Percentiles rank a stretch among this genome's conserved stretches.
These are phyloP conservation scores for Dactylellina leptospora DNA, from an alignment of 2,329 filamentous ascomycete genomes.

Conservation along the genomic window DNA sequence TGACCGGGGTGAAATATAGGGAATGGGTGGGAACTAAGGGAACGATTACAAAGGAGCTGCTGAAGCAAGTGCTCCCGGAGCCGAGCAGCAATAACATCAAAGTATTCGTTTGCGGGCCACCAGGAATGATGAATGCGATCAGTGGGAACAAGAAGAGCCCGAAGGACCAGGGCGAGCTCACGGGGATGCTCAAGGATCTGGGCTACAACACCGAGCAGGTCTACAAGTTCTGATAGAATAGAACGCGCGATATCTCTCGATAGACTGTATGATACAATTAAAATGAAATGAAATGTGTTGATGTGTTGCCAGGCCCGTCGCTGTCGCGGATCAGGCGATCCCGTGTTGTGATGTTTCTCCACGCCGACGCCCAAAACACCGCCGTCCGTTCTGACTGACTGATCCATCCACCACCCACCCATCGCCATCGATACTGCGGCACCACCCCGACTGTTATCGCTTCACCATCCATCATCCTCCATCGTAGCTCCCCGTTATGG, in stretches of 20 bases:
- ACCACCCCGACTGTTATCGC: neutral
- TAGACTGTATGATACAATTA: too few species aligned
- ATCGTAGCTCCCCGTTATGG: neutral
- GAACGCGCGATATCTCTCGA: neutral
- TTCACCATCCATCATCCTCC: neutral
- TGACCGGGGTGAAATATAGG: constrained; percentile 18
- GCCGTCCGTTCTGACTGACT: neutral
- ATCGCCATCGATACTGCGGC: neutral
- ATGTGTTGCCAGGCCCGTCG: constrained; percentile 41
- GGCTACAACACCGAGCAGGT: constrained; percentile 67
- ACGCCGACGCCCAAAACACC: too few species aligned
- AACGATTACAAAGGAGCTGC: constrained; percentile 84
- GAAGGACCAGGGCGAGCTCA: constrained; percentile 91
- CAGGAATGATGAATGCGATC: constrained; percentile 72
- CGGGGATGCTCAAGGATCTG: constrained; percentile 81
- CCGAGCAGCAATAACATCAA: constrained; percentile 93
- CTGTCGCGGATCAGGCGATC: constrained; percentile 37
- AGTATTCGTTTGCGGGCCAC: constrained; percentile 80
- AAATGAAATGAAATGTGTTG: constrained; percentile 15
- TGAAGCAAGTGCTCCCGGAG: constrained; percentile 94
- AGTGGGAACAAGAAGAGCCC: constrained; percentile 89
- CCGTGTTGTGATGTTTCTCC: neutral
- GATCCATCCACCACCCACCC: neutral
- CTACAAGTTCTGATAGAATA: constrained; percentile 32
- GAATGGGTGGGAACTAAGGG: constrained; percentile 80